These are phyloP conservation scores for Xylariaceae sp. DNA, from an alignment of 2,329 filamentous ascomycete species.

Conservation along the genomic window DNA sequence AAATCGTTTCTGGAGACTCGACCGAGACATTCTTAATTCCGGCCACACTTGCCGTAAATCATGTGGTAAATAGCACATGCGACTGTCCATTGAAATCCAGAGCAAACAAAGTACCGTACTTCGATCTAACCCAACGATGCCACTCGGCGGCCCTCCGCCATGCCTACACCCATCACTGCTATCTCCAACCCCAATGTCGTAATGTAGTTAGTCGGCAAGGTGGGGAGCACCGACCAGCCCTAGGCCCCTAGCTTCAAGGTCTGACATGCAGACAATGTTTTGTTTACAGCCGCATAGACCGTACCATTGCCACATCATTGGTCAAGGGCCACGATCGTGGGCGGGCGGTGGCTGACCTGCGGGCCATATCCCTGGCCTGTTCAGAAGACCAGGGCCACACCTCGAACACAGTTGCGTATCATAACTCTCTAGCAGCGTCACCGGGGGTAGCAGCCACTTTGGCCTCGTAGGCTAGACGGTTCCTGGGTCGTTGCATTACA, in stretches of 20 bases:
- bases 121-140: constrained; percentile 19
- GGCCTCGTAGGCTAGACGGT: not conserved
- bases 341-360: constrained; percentile 17
- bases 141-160: constrained; percentile 11
- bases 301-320: constrained; percentile 22
- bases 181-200: constrained; percentile 5
- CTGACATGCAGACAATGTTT: constrained; percentile 23
- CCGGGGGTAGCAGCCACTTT: no score
- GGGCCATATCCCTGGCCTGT: constrained; percentile 19
- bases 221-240: constrained; percentile 9
- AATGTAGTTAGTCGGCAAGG: constrained; percentile 5
- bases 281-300: constrained; percentile 26
- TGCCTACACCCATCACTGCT: not conserved
- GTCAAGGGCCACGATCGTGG: constrained; percentile 19
- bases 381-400: not conserved
- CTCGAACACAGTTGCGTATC: no score
- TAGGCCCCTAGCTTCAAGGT: constrained; percentile 11
- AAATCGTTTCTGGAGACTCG: not conserved
- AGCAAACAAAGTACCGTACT: constrained; percentile 19
- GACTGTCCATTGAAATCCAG: constrained; percentile 17
- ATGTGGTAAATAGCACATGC: constrained; percentile 28
- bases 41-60: constrained; percentile 22
- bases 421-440: no score
- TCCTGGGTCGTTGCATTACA: constrained; percentile 2
- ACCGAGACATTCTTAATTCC: constrained; percentile 12